These are phyloP conservation scores for Carex myosuroides DNA, from an alignment of 176 grass and related monocot species.

Conservation along the genomic window DNA sequence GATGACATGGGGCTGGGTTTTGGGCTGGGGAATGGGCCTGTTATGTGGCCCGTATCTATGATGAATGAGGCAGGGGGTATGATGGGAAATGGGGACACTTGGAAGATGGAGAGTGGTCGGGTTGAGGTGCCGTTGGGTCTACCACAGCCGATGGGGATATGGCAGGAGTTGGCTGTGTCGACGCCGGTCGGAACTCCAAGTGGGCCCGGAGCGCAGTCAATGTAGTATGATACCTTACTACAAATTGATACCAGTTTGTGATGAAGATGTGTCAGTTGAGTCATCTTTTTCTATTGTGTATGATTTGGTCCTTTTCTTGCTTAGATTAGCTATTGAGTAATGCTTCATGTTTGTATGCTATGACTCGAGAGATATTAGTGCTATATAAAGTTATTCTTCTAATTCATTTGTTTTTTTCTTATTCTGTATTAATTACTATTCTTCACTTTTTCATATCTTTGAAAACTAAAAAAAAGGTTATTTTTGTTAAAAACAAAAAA, in stretches of 20 bases:
- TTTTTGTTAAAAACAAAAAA: background rate
- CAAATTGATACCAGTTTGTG: background rate
- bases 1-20: conserved; percentile 29
- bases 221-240: background rate
- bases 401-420: background rate
- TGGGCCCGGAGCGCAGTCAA: background rate
- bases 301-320: background rate
- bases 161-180: conserved; percentile 45
- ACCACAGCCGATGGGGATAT: conserved; percentile 11
- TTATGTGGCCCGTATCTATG: conserved; percentile 22
- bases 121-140: background rate
- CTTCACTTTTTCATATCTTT: background rate
- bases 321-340: background rate
- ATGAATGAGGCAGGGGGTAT: conserved; percentile 19
- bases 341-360: background rate
- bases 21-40: conserved; percentile 16
- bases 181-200: conserved; percentile 3
- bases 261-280: background rate
- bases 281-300: background rate
- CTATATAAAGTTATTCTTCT: background rate
- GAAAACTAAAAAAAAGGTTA: background rate
- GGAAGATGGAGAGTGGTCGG: conserved; percentile 24
- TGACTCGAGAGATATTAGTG: background rate
- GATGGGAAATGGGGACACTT: conserved; percentile 20
- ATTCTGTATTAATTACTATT: background rate